Evolutionary conservation across 148 eudicot genomes (phyloP).

Genomic region (Chenopodium berlandieri): DNA sequence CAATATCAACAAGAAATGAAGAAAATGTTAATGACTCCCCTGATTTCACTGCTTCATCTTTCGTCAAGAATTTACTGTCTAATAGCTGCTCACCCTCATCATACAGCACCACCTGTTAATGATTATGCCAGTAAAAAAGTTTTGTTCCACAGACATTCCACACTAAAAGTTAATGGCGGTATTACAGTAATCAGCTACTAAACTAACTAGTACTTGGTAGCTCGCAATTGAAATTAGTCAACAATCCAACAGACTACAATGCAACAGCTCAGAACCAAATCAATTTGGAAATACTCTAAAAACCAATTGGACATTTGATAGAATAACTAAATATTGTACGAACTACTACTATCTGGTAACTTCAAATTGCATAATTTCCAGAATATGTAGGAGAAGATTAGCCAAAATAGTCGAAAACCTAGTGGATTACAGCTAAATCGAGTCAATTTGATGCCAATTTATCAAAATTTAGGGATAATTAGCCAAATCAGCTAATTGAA

Average conservation of each 20-base stretch:
- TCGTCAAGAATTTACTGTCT: slow-evolving; percentile 51
- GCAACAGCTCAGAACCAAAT: not conserved
- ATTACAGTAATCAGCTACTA: not conserved
- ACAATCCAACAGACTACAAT: not conserved
- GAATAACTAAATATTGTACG: not conserved
- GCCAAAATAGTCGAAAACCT: not conserved
- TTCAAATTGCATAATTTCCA: not conserved
- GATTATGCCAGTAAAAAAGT: not conserved
- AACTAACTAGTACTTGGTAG: not conserved
- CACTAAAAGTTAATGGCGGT: not conserved
- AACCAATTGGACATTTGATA: not conserved
- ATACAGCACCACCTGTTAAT: slow-evolving; percentile 55
- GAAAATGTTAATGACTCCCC: slow-evolving; percentile 61
- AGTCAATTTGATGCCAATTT: not conserved
- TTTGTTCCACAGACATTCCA: not conserved
- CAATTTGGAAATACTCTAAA: not conserved
- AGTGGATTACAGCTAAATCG: not conserved
- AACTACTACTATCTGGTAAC: not conserved
- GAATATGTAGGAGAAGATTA: not conserved
- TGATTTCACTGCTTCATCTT: slow-evolving; percentile 50
- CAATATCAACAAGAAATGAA: slow-evolving; percentile 72
- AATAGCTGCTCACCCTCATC: slow-evolving; percentile 64
- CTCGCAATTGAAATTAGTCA: not conserved
- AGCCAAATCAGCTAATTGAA: not conserved
- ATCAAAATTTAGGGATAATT: not conserved